phyloP scores from a whole-genome alignment of 2,329 filamentous ascomycete genomes.

The Zasmidium citrigriseum region DNA sequence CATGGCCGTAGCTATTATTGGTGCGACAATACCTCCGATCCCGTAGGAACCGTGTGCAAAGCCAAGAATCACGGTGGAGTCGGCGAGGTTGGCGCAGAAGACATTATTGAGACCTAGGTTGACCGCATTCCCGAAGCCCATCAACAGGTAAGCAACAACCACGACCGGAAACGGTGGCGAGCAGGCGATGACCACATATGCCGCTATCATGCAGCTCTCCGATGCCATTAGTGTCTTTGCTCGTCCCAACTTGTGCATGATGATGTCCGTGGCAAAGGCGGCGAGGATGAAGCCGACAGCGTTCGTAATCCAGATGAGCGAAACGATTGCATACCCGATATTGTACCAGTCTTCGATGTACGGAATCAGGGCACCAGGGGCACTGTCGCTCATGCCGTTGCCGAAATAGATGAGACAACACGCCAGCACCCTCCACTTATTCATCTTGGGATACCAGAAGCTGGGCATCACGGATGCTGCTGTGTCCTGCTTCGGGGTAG shows the following conservation, averaged over 20 bases:
- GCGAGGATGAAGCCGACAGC: constrained; percentile 68
- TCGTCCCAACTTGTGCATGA: constrained; percentile 65
- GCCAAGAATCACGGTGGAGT: constrained; percentile 57
- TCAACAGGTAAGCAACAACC: constrained; percentile 60
- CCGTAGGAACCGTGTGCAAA: constrained; percentile 65
- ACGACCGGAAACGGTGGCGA: constrained; percentile 71
- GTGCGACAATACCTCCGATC: constrained; percentile 58
- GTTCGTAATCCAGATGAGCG: constrained; percentile 65
- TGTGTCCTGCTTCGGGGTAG: constrained; percentile 45
- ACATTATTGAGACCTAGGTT: constrained; percentile 59
- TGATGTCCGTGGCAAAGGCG: constrained; percentile 66
- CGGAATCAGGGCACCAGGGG: constrained; percentile 76
- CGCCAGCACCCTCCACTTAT: constrained; percentile 67
- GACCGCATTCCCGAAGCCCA: constrained; percentile 56
- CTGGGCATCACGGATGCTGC: constrained; percentile 55
- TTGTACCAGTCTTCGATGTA: constrained; percentile 76
- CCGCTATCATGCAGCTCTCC: constrained; percentile 58
- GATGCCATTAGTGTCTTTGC: constrained; percentile 63
- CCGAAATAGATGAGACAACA: constrained; percentile 67
- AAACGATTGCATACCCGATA: constrained; percentile 77
- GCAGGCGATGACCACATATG: constrained; percentile 65
- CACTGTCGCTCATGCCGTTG: constrained; percentile 69
- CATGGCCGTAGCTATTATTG: constrained; percentile 73
- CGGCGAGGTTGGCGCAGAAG: constrained; percentile 56
- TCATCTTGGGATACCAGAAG: constrained; percentile 62